phyloP scores from a whole-genome alignment of 345 rosid genomes.

The Brassica napus region Da-Ae NC_063441.1:21957001-21957500 shows the following conservation, averaged over 20 bases:
- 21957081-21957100: background rate
- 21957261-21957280: background rate
- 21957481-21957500: background rate
- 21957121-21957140: background rate
- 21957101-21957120: background rate
- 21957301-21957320: background rate
- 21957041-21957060: background rate
- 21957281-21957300: background rate
- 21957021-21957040: background rate
- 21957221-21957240: background rate
- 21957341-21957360: background rate
- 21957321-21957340: background rate
- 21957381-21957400: background rate
- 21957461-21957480: background rate
- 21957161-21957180: background rate
- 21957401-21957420: background rate
- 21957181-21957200: background rate
- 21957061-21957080: background rate
- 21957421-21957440: background rate
- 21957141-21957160: background rate
- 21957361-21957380: background rate
- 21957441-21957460: background rate
- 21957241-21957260: background rate
- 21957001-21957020: background rate
- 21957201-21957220: background rate